Percentiles rank a stretch among this genome's conserved stretches.
These are phyloP conservation scores for Dryas octopetala DNA, from an alignment of 306 rosid species.

Conservation along the genomic window DNA sequence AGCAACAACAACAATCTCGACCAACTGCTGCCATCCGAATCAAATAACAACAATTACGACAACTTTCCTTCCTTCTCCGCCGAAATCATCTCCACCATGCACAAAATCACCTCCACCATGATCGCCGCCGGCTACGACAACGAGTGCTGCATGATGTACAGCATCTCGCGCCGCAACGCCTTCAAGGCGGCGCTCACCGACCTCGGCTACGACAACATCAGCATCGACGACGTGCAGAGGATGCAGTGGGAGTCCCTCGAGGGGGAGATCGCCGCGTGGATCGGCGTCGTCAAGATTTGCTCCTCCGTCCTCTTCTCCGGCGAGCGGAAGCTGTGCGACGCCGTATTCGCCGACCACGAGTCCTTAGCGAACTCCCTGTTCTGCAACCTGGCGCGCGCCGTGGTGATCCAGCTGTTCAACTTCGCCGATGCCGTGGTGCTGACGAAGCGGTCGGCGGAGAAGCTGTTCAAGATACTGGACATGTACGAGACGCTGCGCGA, in stretches of 20 bases:
- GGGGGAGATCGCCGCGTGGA: slow-evolving; percentile 63
- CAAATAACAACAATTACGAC: slow-evolving; percentile 7
- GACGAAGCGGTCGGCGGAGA: slow-evolving; percentile 60
- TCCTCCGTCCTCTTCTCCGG: slow-evolving; percentile 43
- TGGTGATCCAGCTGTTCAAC: slow-evolving; percentile 48
- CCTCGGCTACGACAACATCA: slow-evolving; percentile 38
- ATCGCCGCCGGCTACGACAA: slow-evolving; percentile 51
- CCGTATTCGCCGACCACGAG: slow-evolving; percentile 42
- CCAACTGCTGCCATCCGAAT: neutral
- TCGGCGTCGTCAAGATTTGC: slow-evolving; percentile 52
- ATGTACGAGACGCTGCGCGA: slow-evolving; percentile 70
- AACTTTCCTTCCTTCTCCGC: slow-evolving; percentile 37
- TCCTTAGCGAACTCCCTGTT: slow-evolving; percentile 37
- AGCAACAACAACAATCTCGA: slow-evolving; percentile 22
- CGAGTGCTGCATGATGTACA: slow-evolving; percentile 59
- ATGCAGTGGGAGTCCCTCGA: slow-evolving; percentile 69
- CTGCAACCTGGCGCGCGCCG: slow-evolving; percentile 38
- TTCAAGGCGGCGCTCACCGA: slow-evolving; percentile 40
- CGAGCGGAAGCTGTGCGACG: slow-evolving; percentile 45
- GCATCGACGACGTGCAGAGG: slow-evolving; percentile 60
- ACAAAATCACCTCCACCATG: slow-evolving; percentile 54
- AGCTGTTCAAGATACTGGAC: slow-evolving; percentile 69
- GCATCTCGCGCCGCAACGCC: slow-evolving; percentile 41
- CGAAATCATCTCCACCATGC: slow-evolving; percentile 37
- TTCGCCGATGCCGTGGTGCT: slow-evolving; percentile 58